Percentiles rank a stretch among this genome's conserved stretches.
phyloP scores from a whole-genome alignment of 306 rosid genomes.

The Vachellia pachyceras region DNA sequence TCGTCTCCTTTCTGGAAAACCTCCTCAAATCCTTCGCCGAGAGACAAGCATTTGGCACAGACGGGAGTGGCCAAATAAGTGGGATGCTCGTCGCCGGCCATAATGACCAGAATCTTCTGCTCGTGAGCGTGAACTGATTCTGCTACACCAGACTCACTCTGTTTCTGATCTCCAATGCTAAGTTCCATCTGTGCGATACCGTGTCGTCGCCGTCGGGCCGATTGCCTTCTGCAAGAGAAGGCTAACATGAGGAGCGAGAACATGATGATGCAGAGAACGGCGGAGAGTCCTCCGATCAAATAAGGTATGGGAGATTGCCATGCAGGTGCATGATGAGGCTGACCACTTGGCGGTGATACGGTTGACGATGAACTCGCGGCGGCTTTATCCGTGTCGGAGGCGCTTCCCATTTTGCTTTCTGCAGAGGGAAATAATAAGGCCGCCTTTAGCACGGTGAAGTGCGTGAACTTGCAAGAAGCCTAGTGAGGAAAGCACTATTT shows the following conservation, averaged over 20 bases:
- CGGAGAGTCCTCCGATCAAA: slow-evolving; percentile 75
- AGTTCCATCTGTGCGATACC: slow-evolving; percentile 45
- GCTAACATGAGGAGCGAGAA: slow-evolving; percentile 66
- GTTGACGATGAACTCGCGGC: slow-evolving; percentile 13
- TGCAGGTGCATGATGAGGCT: slow-evolving; percentile 37
- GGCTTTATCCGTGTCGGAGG: slow-evolving; percentile 14
- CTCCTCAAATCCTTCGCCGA: background rate
- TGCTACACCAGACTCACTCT: slow-evolving; percentile 33
- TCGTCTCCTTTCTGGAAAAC: slow-evolving; percentile 1
- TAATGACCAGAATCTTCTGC: slow-evolving; percentile 72
- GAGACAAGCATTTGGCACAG: slow-evolving; percentile 21
- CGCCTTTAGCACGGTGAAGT: background rate
- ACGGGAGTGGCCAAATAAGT: slow-evolving; percentile 79
- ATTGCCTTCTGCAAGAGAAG: slow-evolving; percentile 64
- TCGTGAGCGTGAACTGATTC: slow-evolving; percentile 39
- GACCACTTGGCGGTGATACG: background rate
- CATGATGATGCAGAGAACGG: slow-evolving; percentile 63
- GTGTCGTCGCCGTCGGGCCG: background rate
- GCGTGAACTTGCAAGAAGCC: slow-evolving; percentile 37
- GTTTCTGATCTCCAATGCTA: slow-evolving; percentile 34
- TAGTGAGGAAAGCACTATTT: slow-evolving; percentile 39
- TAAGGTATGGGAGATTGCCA: slow-evolving; percentile 93
- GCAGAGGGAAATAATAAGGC: background rate
- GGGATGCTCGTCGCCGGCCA: slow-evolving; percentile 84
- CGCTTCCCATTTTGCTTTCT: slow-evolving; percentile 52